Evolutionary conservation across 129 eudicot species (phyloP), one percentile per base, ranked within the genome.

Genomic region (Centrapalus pauciflorus): DNA sequence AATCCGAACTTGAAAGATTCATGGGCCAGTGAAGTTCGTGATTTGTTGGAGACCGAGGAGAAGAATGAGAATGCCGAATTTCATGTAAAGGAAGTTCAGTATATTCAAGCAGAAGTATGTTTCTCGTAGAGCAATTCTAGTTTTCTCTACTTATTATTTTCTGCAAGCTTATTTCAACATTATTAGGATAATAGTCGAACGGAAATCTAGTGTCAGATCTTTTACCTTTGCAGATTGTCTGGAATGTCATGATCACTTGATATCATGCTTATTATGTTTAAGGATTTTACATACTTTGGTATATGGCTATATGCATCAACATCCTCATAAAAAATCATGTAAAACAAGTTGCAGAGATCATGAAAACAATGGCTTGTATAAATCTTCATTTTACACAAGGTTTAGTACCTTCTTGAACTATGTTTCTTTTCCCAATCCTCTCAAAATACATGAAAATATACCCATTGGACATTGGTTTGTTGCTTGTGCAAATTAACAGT

Each of bases 71-170:
- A 93, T 76, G 99, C 99, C 52, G 96, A 93, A 69, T 93, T 88
- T 80, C 84, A 73, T 70, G 99, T 93, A 49, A 93, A 89, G 80
- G 99, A 93, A 72, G 96, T 93, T 77, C 99, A 93, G 64, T 89
- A 88, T 79, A 93, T 93, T 80, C 99, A 93, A 72, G 99, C 99
- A 57, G 99, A 93, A 70, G 99, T 93, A 86, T 8, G 83, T 62
- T 64, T 54, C 5, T 28, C 41, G 21, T 7, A 21, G 17, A 62
- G 17, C 26, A 13, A 25, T 13, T 28, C 13, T 20, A 8, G 0
- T 2, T 16, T 69, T 30, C 20, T n/a, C n/a, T 54, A 9, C 65
- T 3, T 11, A 20, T 35, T 34, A 10, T 34, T 66, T 51, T 37
- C 35, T 73, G 11, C 61, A 37, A 30, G 30, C 56, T 2, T 61